These are phyloP conservation scores for Cordyceps cateniannulata DNA, from an alignment of 2,329 filamentous ascomycete genomes.

Conservation along the genomic window DNA sequence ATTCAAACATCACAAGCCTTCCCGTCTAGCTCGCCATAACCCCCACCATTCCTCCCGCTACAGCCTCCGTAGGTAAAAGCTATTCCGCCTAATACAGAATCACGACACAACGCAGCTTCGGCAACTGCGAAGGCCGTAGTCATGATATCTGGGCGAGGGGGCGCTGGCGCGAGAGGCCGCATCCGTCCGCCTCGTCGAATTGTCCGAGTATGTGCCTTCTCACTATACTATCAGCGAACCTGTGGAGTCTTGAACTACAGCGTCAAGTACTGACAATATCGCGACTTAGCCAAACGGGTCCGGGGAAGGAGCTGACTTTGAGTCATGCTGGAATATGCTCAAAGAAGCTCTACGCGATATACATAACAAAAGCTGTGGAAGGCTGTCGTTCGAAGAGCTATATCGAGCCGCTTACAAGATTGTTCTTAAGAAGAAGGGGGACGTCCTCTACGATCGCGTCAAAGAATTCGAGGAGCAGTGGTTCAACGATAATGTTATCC, in stretches of 20 bases:
- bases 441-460: slow-evolving; percentile 73
- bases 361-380: slow-evolving; percentile 83
- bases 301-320: slow-evolving; percentile 67
- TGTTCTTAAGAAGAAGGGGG: slow-evolving; percentile 80
- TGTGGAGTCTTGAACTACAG: neutral
- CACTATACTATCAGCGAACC: neutral
- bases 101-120: neutral
- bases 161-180: slow-evolving; percentile 32
- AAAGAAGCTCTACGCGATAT: slow-evolving; percentile 76
- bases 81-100: neutral
- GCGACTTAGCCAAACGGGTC: slow-evolving; percentile 25
- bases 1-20: neutral
- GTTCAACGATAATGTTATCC: slow-evolving; percentile 68
- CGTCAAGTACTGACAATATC: slow-evolving; percentile 9
- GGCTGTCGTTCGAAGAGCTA: slow-evolving; percentile 88
- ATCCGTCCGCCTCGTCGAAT: slow-evolving; percentile 39
- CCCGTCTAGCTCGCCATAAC: neutral
- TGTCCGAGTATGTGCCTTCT: slow-evolving; percentile 30
- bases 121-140: neutral
- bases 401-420: slow-evolving; percentile 94
- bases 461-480: slow-evolving; percentile 75
- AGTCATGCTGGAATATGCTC: slow-evolving; percentile 75
- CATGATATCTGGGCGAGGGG: slow-evolving; percentile 46
- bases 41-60: neutral
- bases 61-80: neutral